Evolutionary conservation across 768 basidiomycete species (phyloP).

Genomic region (Boletellus ananas): DNA sequence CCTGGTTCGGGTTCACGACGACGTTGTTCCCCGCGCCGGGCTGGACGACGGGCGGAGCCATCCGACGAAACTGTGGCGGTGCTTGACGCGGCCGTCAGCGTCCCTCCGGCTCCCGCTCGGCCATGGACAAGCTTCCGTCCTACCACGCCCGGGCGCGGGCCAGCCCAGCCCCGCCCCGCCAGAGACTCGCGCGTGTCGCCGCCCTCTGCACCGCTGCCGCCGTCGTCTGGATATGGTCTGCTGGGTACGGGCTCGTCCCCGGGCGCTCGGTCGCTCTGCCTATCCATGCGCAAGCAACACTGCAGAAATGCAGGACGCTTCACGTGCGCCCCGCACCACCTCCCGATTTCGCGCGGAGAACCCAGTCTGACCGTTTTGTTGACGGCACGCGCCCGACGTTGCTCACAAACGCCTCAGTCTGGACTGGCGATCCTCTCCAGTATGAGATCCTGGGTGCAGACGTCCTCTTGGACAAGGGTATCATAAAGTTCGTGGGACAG

Average conservation of each 20-base stretch:
- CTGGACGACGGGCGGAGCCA: constrained; percentile 54
- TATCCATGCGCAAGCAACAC: constrained; percentile 26
- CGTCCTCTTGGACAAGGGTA: constrained; percentile 39
- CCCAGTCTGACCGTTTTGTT: constrained; percentile 38
- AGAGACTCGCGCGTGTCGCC: constrained; percentile 15
- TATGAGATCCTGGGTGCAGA: constrained; percentile 35
- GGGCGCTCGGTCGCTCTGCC: constrained; percentile 21
- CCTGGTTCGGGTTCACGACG: constrained; percentile 60
- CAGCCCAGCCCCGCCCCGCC: constrained; percentile 1
- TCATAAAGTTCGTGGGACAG: constrained; percentile 36
- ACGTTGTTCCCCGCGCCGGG: constrained; percentile 65
- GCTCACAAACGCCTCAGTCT: constrained; percentile 49
- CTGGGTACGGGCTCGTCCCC: constrained; percentile 7
- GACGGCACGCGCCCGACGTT: constrained; percentile 36
- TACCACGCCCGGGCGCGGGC: constrained; percentile 8
- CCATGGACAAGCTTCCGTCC: constrained; percentile 30
- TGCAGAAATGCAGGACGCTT: constrained; percentile 36
- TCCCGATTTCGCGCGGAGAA: constrained; percentile 28
- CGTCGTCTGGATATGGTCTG: constrained; percentile 19
- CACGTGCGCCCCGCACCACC: constrained; percentile 36
- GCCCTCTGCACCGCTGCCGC: constrained; percentile 14
- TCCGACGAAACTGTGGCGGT: constrained; percentile 14
- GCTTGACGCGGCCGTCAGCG: too few relatives aligned
- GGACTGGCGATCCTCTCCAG: constrained; percentile 45
- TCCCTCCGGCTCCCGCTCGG: not conserved